These are phyloP conservation scores for Balamuthia mandrillaris DNA, from an alignment of 208 protist genomes.

Conservation along the genomic window DNA sequence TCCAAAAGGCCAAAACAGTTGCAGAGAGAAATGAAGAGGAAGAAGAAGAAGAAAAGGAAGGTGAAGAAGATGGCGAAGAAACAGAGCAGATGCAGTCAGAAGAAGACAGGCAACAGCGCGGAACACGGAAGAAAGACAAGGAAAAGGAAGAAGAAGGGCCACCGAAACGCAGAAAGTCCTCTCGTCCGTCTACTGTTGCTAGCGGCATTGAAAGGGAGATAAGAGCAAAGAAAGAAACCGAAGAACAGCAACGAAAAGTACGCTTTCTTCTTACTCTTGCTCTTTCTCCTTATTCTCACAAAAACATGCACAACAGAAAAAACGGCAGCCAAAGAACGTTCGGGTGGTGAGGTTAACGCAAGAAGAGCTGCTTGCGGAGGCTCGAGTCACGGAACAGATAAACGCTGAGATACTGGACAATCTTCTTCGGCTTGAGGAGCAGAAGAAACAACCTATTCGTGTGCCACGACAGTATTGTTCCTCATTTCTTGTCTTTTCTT, in stretches of 20 bases:
- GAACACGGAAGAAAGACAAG: no score
- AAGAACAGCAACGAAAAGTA: neutral
- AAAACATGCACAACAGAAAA: neutral
- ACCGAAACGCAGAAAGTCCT: slow-evolving; percentile 5
- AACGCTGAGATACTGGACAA: neutral
- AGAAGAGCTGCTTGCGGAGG: slow-evolving; percentile 22
- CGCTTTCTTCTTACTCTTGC: neutral
- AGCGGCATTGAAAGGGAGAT: neutral
- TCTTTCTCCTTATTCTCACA: neutral
- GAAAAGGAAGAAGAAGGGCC: slow-evolving; percentile 13
- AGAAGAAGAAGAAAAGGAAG: no score
- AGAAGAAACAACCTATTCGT: slow-evolving; percentile 6
- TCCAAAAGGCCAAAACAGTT: no score
- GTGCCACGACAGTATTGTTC: neutral
- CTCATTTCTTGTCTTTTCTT: neutral
- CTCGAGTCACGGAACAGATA: neutral
- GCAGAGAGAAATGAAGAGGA: no score
- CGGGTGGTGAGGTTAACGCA: neutral
- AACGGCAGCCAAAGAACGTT: neutral
- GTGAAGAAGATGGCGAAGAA: no score
- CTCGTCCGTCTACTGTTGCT: neutral
- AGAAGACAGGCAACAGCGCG: no score
- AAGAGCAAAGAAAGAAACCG: neutral
- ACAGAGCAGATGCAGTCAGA: no score
- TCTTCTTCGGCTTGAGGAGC: neutral